Conservation (phyloP, 768 basidiomycete genomes). For the Amanita thiersii region DNA sequence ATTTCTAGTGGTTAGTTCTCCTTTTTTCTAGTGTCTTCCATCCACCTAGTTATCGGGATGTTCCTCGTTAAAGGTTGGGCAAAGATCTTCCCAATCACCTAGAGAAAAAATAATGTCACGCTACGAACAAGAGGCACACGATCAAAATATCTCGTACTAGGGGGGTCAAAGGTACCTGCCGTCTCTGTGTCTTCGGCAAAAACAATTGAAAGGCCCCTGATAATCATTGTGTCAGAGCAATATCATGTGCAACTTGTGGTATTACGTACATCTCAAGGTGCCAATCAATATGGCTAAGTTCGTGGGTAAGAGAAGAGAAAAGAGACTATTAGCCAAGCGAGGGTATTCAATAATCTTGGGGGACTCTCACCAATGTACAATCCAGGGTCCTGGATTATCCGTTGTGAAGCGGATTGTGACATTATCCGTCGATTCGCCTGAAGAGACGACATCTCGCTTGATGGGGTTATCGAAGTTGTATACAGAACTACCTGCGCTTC, state of each 20-base stretch:
- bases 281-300: conserved; percentile 36
- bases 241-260: not conserved
- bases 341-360: not conserved
- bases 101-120: not conserved
- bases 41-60: conserved; percentile 5
- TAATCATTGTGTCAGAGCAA: not conserved
- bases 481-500: conserved; percentile 19
- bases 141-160: conserved; percentile 11
- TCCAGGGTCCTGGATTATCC: conserved; percentile 62
- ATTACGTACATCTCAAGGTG: conserved; percentile 27
- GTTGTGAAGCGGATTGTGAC: conserved; percentile 59
- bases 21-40: too few species aligned
- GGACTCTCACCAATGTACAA: conserved; percentile 33
- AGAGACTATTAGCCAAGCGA: not conserved
- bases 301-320: too few species aligned
- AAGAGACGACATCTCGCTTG: conserved; percentile 47
- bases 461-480: conserved; percentile 35
- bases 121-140: not conserved
- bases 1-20: too few species aligned
- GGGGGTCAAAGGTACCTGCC: conserved; percentile 10
- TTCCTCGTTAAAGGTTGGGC: conserved; percentile 17
- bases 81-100: conserved; percentile 17
- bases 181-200: conserved; percentile 22
- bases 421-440: conserved; percentile 29
- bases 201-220: conserved; percentile 26